Evolutionary conservation across 768 basidiomycete genomes (phyloP).

Genomic region (Tulasnella sp.): DNA sequence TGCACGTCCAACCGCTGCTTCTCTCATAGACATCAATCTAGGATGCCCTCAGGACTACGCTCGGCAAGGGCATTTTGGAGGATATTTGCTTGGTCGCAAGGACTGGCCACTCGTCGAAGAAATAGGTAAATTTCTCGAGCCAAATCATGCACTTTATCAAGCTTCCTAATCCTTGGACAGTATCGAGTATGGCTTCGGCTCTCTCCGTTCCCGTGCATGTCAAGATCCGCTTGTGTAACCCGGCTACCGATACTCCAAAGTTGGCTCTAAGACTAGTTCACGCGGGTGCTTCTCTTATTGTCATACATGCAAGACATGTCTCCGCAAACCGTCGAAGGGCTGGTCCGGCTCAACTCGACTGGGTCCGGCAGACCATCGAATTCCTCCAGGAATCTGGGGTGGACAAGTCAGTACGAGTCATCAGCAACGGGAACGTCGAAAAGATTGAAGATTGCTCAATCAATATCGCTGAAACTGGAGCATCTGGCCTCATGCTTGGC

Average conservation of each 20-base stretch:
- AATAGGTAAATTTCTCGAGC: slow-evolving; percentile 49
- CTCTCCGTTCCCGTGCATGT: slow-evolving; percentile 63
- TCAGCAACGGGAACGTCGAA: slow-evolving; percentile 79
- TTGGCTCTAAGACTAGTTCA: slow-evolving; percentile 57
- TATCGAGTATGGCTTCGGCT: slow-evolving; percentile 59
- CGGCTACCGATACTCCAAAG: slow-evolving; percentile 51
- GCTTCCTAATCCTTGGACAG: slow-evolving; percentile 40
- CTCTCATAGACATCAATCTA: slow-evolving; percentile 63
- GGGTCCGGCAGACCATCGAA: slow-evolving; percentile 54
- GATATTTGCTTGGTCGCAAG: slow-evolving; percentile 66
- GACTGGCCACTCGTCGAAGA: slow-evolving; percentile 67
- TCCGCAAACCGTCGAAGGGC: slow-evolving; percentile 66
- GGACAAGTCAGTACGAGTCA: slow-evolving; percentile 48
- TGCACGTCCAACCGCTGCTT: background rate
- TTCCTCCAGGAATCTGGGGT: slow-evolving; percentile 39
- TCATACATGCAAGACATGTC: slow-evolving; percentile 70
- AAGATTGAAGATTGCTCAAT: slow-evolving; percentile 52
- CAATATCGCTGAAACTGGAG: slow-evolving; percentile 56
- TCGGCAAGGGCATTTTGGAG: slow-evolving; percentile 63
- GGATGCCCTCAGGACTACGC: slow-evolving; percentile 76
- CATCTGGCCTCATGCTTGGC: slow-evolving; percentile 77
- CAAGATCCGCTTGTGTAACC: slow-evolving; percentile 49
- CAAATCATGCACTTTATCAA: background rate
- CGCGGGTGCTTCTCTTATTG: slow-evolving; percentile 66
- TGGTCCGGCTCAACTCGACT: slow-evolving; percentile 63